Percentiles rank a stretch among this genome's conserved stretches.
phyloP scores from a whole-genome alignment of 1,139 yeast genomes.

The Schwanniomyces etchellsii region DNA sequence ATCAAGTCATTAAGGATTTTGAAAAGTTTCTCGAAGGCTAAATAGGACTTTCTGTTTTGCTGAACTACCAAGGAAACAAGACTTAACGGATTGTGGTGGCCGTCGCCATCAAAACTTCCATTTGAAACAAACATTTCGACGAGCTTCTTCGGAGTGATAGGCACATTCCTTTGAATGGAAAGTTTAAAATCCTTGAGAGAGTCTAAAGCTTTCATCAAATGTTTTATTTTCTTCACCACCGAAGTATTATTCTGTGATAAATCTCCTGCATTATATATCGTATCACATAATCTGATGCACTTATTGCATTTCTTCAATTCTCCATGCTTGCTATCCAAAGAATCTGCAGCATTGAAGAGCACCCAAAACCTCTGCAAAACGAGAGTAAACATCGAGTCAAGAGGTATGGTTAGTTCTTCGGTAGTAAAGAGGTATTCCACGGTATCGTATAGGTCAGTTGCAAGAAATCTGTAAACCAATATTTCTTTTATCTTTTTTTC shows the following conservation, averaged over 20 bases:
- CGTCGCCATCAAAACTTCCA: constrained; percentile 2
- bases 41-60: constrained; percentile 49
- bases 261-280: constrained; percentile 8
- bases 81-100: constrained; percentile 17
- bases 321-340: constrained; percentile 45
- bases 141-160: constrained; percentile 25
- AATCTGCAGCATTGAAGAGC: constrained; percentile 43
- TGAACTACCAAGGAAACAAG: constrained; percentile 41
- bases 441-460: constrained; percentile 28
- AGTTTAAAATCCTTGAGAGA: constrained; percentile 31
- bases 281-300: constrained; percentile 33
- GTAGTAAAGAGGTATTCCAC: constrained; percentile 17
- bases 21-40: constrained; percentile 40
- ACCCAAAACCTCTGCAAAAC: constrained; percentile 46
- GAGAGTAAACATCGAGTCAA: constrained; percentile 15
- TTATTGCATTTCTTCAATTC: constrained; percentile 36
- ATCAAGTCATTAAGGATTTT: constrained; percentile 35
- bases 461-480: constrained; percentile 35
- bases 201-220: constrained; percentile 22
- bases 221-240: constrained; percentile 21
- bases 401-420: constrained; percentile 9
- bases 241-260: constrained; percentile 10
- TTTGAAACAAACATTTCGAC: constrained; percentile 19
- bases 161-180: constrained; percentile 26
- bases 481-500: constrained; percentile 20